Base-by-base conservation (phyloP, 169 alveolate genomes). In the Fabrea salina region DNA sequence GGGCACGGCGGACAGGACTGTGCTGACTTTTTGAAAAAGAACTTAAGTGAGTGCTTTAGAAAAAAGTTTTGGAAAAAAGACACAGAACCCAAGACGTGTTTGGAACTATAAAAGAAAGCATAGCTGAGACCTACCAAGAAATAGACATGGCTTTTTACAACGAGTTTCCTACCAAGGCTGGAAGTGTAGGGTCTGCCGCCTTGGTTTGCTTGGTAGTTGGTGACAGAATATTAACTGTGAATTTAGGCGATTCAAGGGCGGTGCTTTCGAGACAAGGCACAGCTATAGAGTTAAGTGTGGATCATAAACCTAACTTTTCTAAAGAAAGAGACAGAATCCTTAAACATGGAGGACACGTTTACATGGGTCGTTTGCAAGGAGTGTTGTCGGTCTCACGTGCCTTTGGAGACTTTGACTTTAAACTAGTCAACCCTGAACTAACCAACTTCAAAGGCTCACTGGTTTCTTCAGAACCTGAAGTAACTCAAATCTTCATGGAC, bases 381-480 rank as follows among this genome's bases (percentile, higher is more conserved):
- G 82, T 87, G 47, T 67, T 95, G 41, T 95, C 94, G 49, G 91
- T 95, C 19, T 85, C 96, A 2, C 75, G 98, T 74, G 94, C 97
- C 59, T 93, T 95, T 80, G 98, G 98, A 0, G 97, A 95, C 79
- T 93, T 92, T 83, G 84, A 81, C 16, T 88, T 82, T 56, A 92
- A 92, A 27, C n/a, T n/a, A n/a, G 88, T 80, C 37, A 56, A 25
- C 19, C 25, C 37, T 43, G 22, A 7, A 32, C 33, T 13, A 25
- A 27, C 30, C 7, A 3, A 30, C 16, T 8, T 68, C 27, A 19
- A 7, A 41, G 82, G 66, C 40, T 27, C 8, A 27, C 8, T 57
- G 11, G 19, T 25, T 39, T 1, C 11, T 32, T 0, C 1, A 16
- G 32, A n/a, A 41, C 57, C 68, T 32, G 86, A 87, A 72, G 80